A percentile compares a stretch with the other conserved stretches of the same genome.
Evolutionary conservation across 2,329 filamentous ascomycete genomes (phyloP).

Genomic region (Hypoxylon sp.): DNA sequence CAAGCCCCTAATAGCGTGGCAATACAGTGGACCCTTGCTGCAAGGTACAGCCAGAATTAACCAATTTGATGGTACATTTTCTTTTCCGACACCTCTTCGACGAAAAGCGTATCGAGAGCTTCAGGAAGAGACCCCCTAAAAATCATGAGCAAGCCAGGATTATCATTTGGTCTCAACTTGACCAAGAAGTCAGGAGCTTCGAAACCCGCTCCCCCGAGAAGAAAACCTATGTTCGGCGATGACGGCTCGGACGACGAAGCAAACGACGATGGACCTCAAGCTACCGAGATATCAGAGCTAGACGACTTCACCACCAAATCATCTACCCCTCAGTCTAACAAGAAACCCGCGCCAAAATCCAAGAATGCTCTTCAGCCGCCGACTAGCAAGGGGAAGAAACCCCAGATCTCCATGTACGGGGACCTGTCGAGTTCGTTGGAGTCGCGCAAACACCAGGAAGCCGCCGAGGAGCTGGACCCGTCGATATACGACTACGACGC

Average conservation of each 20-base stretch:
- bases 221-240: slow-evolving; percentile 65
- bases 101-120: neutral
- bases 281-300: slow-evolving; percentile 68
- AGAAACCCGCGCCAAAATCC: slow-evolving; percentile 44
- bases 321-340: slow-evolving; percentile 37
- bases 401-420: slow-evolving; percentile 59
- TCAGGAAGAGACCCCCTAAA: too few species aligned
- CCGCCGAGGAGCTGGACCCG: slow-evolving; percentile 72
- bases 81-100: neutral
- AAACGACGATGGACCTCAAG: slow-evolving; percentile 48
- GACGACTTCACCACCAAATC: slow-evolving; percentile 55
- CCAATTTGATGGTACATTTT: neutral
- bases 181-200: slow-evolving; percentile 63
- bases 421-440: slow-evolving; percentile 72
- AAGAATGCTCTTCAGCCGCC: slow-evolving; percentile 50
- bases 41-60: neutral
- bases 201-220: slow-evolving; percentile 58
- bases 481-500: slow-evolving; percentile 87
- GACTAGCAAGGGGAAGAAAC: slow-evolving; percentile 54
- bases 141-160: slow-evolving; percentile 47
- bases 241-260: slow-evolving; percentile 63
- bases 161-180: slow-evolving; percentile 67
- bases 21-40: slow-evolving; percentile 11
- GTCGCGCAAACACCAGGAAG: slow-evolving; percentile 69
- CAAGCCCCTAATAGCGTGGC: neutral